A percentile compares a stretch with the other conserved stretches of the same genome.
phyloP scores from a whole-genome alignment of 106 monocot species.

The Dendrobium officinale region DNA sequence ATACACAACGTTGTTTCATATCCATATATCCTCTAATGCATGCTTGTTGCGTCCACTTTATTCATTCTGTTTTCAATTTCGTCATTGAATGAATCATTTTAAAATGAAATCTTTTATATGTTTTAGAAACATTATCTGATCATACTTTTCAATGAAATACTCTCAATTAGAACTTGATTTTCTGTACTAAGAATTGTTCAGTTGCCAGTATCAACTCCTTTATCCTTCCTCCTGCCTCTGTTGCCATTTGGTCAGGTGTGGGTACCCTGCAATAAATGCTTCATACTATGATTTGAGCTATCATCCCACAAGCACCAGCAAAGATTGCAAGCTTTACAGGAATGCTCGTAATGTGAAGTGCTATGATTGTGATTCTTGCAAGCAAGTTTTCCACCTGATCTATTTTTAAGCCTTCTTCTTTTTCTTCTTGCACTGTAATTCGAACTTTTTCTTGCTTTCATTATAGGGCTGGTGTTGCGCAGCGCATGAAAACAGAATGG shows the following conservation, averaged over 20 bases:
- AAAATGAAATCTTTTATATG: background rate
- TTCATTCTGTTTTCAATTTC: background rate
- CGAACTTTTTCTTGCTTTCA: background rate
- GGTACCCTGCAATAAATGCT: conserved; percentile 80
- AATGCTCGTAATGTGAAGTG: conserved; percentile 62
- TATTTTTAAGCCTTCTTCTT: background rate
- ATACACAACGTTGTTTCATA: background rate
- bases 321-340: conserved; percentile 90
- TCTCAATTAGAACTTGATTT: background rate
- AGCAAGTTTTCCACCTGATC: conserved; percentile 38
- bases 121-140: background rate
- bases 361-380: conserved; percentile 96
- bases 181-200: background rate
- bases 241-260: conserved; percentile 49
- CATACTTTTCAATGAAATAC: background rate
- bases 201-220: background rate
- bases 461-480: conserved; percentile 90
- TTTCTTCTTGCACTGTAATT: background rate
- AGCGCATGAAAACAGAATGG: conserved; percentile 91
- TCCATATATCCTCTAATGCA: too few relatives aligned
- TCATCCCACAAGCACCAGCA: conserved; percentile 75
- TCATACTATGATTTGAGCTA: conserved; percentile 95
- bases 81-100: background rate
- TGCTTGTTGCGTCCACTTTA: background rate
- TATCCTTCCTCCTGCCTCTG: background rate